These are phyloP conservation scores for Phylloporus arenicola DNA, from an alignment of 768 basidiomycete genomes.

Conservation along the genomic window DNA sequence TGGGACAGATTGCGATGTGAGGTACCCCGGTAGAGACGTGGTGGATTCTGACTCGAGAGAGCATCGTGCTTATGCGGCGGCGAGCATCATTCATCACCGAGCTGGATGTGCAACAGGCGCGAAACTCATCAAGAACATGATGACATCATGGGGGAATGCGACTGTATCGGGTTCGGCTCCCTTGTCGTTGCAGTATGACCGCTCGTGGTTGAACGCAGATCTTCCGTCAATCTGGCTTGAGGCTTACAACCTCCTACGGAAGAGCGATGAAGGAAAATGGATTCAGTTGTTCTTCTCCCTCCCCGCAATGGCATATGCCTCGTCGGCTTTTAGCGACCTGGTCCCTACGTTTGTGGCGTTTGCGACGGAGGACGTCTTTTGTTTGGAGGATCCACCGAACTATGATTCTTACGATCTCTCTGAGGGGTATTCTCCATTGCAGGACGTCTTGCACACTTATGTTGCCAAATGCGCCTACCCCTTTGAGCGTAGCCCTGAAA, in stretches of 20 bases:
- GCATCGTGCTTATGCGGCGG: conserved; percentile 6
- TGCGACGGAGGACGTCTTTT: conserved; percentile 10
- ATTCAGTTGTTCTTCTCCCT: conserved; percentile 24
- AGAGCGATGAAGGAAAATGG: neutral
- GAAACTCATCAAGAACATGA: neutral
- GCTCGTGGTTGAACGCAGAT: conserved; percentile 21
- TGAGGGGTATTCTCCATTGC: conserved; percentile 2
- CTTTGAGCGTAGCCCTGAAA: conserved; percentile 10
- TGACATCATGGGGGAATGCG: neutral
- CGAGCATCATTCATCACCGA: conserved; percentile 4
- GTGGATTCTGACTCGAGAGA: neutral
- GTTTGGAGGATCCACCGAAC: neutral
- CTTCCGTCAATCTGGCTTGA: conserved; percentile 22
- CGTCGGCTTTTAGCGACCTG: conserved; percentile 9
- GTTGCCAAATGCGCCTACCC: neutral
- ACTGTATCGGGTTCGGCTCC: neutral
- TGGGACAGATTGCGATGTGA: neutral
- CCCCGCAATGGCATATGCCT: conserved; percentile 27
- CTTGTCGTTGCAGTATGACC: conserved; percentile 8
- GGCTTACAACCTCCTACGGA: conserved; percentile 21
- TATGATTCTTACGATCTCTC: conserved; percentile 4
- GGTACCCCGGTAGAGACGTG: conserved; percentile 9
- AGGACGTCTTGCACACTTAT: neutral
- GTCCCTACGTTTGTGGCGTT: conserved; percentile 30
- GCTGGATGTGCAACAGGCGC: neutral